Evolutionary conservation across 164 flowering plant genomes (phyloP), one percentile per base, ranked within the genome.

Genomic region (Macadamia integrifolia): DNA sequence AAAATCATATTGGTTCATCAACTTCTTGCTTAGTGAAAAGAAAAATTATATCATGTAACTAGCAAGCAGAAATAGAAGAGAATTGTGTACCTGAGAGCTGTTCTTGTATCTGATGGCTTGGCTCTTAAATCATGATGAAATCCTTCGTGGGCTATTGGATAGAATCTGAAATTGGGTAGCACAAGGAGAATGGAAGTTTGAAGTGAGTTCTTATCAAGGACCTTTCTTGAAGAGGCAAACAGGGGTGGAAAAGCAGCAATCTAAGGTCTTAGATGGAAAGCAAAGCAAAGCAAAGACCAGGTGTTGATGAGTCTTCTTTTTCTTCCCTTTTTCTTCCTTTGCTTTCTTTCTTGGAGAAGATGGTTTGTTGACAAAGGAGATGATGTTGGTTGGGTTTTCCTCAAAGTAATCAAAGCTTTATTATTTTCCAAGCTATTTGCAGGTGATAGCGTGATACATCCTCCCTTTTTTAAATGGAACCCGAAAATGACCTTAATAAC

Each of bases 291-390:
- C 66, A 55, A 52, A 66, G 66, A 23, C 23, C 23, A 67, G 73
- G 57, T 46, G 69, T 62, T 59, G 43, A 63, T 58, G 61, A n/a
- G 72, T 31, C 23, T 59, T 30, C 43, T 71, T 73, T 78, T 71
- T 68, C 66, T 72, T 56, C 32, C 73, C 68, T 55, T 35, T 77
- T 18, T 44, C 60, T 28, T 67, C 46, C 64, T 74, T 72, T 62
- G 61, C 59, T 71, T 69, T 53, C 67, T 69, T 68, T 71, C 28
- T 60, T 12, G 69, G 77, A 62, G 72, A 76, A 64, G 79, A 72
- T 75, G 77, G 75, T 71, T 75, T 83, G 82, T 82, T 86, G 88
- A 84, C 86, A 74, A 74, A 74, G 76, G 68, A 23, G 65, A 35
- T 80, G 72, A 64, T 71, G 80, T 76, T 82, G 70, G 83, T 77